phyloP scores from a whole-genome alignment of 441 rosid genomes.

The Francoa sonchifolia region DNA sequence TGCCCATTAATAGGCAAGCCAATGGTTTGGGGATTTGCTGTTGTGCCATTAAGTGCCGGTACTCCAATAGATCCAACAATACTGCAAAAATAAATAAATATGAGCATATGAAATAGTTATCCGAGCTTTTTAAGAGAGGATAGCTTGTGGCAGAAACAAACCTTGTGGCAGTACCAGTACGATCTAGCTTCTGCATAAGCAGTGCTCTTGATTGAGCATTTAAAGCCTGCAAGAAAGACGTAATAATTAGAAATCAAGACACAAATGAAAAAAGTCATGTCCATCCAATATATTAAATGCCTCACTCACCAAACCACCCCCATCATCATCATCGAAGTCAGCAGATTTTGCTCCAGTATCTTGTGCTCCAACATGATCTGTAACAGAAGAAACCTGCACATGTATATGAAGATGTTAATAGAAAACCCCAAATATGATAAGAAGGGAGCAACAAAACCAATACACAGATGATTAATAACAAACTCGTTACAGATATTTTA shows the following conservation, averaged over 20 bases:
- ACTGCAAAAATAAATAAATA: slow-evolving; percentile 19
- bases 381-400: slow-evolving; percentile 68
- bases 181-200: slow-evolving; percentile 83
- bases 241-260: not conserved
- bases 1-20: slow-evolving; percentile 38
- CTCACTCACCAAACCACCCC: slow-evolving; percentile 76
- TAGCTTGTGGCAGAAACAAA: no score
- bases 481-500: not conserved
- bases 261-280: not conserved
- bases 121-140: no score
- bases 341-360: slow-evolving; percentile 66
- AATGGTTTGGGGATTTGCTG: slow-evolving; percentile 31
- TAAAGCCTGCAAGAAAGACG: slow-evolving; percentile 36
- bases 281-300: slow-evolving; percentile 3
- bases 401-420: slow-evolving; percentile 1
- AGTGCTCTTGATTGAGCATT: slow-evolving; percentile 83
- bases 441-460: slow-evolving; percentile 2
- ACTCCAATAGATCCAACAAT: slow-evolving; percentile 59
- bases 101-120: not conserved
- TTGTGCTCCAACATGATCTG: slow-evolving; percentile 74
- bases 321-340: slow-evolving; percentile 92
- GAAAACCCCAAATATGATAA: not conserved
- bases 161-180: slow-evolving; percentile 76
- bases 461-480: not conserved
- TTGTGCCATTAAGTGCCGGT: slow-evolving; percentile 48